Evolutionary conservation across 768 basidiomycete species (phyloP), one percentile per base, ranked within the genome.

Genomic region (Amanita subjunquillea): DNA sequence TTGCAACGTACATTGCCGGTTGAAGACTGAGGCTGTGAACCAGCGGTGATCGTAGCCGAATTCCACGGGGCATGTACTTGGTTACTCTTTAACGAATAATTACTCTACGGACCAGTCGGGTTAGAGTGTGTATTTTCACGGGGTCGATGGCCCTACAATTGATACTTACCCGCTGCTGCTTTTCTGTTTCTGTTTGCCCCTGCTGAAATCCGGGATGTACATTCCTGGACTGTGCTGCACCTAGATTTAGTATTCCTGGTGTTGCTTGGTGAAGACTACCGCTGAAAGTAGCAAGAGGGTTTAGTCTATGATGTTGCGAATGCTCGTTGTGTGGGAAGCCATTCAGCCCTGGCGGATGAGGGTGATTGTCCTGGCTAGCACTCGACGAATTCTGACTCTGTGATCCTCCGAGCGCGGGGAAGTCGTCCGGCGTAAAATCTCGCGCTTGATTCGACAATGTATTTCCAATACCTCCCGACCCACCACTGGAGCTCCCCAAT

Each of bases 401-500:
- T 54, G 71, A 54, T 57, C 83, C 85, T 9, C 89, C 85, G 25
- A 93, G 71, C 15, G 91, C 91, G 48, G 91, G 91, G 64, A 93
- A 92, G 70, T 93, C 91, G 58, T 91, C 89, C 38, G 84, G 80
- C n/a, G 85, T 86, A 55, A 92, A 87, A 64, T 85, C 83, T 61
- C 83, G 73, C 53, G 77, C 67, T 58, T 77, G 75, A 56, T 63
- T 67, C 45, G 66, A 61, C 42, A 45, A 53, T 48, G 22, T 44
- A 51, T 39, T 36, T 51, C 66, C 63, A 47, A 67, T 66, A 37
- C 64, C 68, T 56, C 67, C 64, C 40, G 67, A 60, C 32, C 72
- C 72, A 27, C 65, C 67, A 43, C 59, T 62, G 51, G 67, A 57
- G 59, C 67, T 72, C 50, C 72, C 76, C 59, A 79, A 64, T 34